phyloP scores from a whole-genome alignment of 2,329 filamentous ascomycete genomes.

The Botrytis cinerea region DNA sequence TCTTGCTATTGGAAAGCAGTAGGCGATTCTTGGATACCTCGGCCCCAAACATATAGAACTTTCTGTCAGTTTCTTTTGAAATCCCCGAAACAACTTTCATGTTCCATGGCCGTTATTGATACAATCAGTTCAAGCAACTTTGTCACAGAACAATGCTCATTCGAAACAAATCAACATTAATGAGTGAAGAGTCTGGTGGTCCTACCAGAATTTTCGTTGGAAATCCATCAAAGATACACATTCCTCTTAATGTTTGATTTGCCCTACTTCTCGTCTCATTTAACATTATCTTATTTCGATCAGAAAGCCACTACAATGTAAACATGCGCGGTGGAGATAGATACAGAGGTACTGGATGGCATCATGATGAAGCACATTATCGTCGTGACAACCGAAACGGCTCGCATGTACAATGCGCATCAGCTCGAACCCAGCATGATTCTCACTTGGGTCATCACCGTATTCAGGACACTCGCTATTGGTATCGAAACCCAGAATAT shows the following conservation, averaged over 20 bases:
- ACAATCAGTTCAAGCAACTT: neutral
- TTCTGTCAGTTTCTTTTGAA: neutral
- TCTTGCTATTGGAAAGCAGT: neutral
- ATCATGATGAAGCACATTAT: neutral
- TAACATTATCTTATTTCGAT: neutral
- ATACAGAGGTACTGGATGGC: neutral
- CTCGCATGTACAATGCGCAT: neutral
- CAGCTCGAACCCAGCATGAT: neutral
- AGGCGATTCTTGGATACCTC: neutral
- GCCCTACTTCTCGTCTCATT: neutral
- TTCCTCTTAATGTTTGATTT: neutral
- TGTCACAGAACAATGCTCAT: neutral
- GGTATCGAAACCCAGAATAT: neutral
- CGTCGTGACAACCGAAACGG: neutral
- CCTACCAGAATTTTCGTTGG: neutral
- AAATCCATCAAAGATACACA: neutral
- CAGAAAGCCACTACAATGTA: neutral
- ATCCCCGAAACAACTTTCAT: neutral
- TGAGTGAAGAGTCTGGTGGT: too few species aligned
- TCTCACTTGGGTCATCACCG: neutral
- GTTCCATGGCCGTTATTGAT: neutral
- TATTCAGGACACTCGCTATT: neutral
- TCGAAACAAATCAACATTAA: neutral
- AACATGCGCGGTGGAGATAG: neutral
- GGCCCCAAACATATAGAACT: neutral